phyloP scores from a whole-genome alignment of 345 rosid genomes.

The Populus davidiana region DNA sequence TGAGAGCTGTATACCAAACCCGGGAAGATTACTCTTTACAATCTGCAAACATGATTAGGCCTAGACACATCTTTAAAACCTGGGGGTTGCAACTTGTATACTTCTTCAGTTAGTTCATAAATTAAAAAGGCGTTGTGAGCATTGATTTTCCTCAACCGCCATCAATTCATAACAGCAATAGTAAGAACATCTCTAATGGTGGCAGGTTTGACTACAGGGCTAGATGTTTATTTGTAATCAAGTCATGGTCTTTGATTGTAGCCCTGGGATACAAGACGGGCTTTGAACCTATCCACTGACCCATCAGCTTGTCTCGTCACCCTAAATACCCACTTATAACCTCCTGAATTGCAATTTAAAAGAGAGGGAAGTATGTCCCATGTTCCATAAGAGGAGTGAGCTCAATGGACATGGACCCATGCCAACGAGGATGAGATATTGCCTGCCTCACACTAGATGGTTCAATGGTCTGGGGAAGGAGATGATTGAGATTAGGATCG shows the following conservation, averaged over 20 bases:
- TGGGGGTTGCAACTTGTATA: too few relatives aligned
- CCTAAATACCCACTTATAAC: neutral
- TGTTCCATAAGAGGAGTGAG: neutral
- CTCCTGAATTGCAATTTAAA: neutral
- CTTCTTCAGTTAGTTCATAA: neutral
- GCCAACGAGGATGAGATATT: neutral
- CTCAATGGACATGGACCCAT: neutral
- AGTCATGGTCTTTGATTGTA: neutral
- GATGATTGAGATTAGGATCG: too few relatives aligned
- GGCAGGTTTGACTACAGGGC: too few relatives aligned
- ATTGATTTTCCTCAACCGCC: neutral
- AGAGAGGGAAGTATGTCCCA: neutral
- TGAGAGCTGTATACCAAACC: too few relatives aligned
- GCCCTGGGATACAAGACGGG: neutral
- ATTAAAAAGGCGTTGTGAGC: neutral
- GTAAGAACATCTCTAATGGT: neutral
- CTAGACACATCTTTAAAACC: too few relatives aligned
- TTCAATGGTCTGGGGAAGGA: too few relatives aligned
- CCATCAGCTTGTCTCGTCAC: neutral
- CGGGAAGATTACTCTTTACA: too few relatives aligned
- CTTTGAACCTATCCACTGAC: neutral
- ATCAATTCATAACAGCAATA: neutral
- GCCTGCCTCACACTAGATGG: too few relatives aligned
- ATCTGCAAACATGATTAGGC: too few relatives aligned
- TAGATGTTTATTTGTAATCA: too few relatives aligned